phyloP scores from a whole-genome alignment of 2,329 filamentous ascomycete species.

The Cladophialophora psammophila region DNA sequence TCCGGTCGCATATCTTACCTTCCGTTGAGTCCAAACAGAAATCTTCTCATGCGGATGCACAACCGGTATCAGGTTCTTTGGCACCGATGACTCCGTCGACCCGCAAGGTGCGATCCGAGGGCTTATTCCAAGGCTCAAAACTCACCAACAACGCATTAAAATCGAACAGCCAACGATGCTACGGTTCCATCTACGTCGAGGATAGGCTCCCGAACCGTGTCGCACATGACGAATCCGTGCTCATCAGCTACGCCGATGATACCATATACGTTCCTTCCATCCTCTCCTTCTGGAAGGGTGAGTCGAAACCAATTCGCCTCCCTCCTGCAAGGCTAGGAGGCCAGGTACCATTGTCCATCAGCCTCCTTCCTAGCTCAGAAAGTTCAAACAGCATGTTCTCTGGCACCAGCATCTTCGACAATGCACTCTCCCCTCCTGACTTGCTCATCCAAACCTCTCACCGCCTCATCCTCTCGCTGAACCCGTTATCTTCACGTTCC shows the following conservation, averaged over 20 bases:
- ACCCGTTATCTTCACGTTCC: conserved; percentile 22
- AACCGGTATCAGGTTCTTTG: conserved; percentile 42
- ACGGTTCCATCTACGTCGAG: conserved; percentile 53
- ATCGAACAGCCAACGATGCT: conserved; percentile 43
- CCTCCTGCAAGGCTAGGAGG: conserved; percentile 29
- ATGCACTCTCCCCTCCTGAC: conserved; percentile 24
- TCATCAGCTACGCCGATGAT: conserved; percentile 53
- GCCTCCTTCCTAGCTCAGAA: conserved; percentile 17
- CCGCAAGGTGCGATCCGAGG: conserved; percentile 52
- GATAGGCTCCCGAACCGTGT: conserved; percentile 44
- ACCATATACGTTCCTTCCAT: conserved; percentile 54
- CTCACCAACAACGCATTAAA: conserved; percentile 13
- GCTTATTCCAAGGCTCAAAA: conserved; percentile 51
- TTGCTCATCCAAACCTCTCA: conserved; percentile 35
- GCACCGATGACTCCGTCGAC: conserved; percentile 59
- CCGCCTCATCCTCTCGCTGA: conserved; percentile 34
- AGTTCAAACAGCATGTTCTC: not conserved
- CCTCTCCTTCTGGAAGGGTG: conserved; percentile 53
- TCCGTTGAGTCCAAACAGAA: conserved; percentile 29
- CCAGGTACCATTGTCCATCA: conserved; percentile 23
- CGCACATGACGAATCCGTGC: conserved; percentile 50
- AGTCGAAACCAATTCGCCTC: conserved; percentile 28
- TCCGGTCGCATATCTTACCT: conserved; percentile 37
- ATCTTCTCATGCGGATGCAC: conserved; percentile 19
- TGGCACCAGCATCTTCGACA: conserved; percentile 21